These are phyloP conservation scores for Aspergillus caelatus DNA, from an alignment of 2,329 filamentous ascomycete species.

Conservation along the genomic window DNA sequence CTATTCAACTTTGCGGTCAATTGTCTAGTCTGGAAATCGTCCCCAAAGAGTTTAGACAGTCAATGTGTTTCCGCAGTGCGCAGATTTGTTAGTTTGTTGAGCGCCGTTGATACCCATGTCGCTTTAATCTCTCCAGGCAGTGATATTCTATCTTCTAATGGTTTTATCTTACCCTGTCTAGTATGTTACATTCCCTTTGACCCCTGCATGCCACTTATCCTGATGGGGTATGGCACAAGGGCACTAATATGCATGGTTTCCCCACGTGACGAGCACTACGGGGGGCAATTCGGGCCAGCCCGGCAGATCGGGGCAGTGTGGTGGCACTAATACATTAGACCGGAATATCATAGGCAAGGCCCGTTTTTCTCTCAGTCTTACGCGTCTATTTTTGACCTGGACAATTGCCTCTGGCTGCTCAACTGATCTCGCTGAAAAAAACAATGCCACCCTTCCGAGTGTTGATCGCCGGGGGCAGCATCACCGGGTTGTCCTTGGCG, in stretches of 20 bases:
- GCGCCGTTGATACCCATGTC: background rate
- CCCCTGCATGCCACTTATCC: background rate
- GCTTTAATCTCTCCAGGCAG: too few relatives aligned
- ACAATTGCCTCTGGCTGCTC: background rate
- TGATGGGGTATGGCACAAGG: background rate
- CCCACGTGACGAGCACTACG: background rate
- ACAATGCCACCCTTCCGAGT: background rate
- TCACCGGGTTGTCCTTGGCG: slow-evolving; percentile 21
- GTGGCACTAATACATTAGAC: background rate
- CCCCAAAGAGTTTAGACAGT: too few relatives aligned
- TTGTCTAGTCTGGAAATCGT: too few relatives aligned
- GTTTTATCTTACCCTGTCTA: too few relatives aligned
- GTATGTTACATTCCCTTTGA: too few relatives aligned
- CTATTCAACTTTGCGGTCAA: too few relatives aligned
- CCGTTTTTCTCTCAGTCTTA: too few relatives aligned
- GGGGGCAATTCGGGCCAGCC: background rate
- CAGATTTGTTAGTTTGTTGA: too few relatives aligned
- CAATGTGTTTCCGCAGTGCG: too few relatives aligned
- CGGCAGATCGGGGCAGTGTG: background rate
- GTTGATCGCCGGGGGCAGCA: background rate
- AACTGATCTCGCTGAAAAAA: background rate
- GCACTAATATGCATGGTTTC: background rate
- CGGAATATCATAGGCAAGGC: background rate
- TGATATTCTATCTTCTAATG: too few relatives aligned
- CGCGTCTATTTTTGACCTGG: background rate